Conservation (phyloP, 2,329 filamentous ascomycete genomes). For the Lachnellula cervina region DNA sequence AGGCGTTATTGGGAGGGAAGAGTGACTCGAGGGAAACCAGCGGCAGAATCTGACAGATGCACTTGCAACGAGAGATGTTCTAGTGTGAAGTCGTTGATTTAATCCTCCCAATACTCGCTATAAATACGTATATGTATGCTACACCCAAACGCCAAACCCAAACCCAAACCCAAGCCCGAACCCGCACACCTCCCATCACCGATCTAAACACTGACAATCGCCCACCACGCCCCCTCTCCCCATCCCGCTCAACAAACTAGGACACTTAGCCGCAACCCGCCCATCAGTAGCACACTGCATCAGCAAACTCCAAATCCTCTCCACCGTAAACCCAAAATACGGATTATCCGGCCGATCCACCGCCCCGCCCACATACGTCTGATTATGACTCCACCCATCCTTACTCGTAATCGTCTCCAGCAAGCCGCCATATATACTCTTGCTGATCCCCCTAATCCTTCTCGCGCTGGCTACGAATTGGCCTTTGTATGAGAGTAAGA, state of each 20-base stretch:
- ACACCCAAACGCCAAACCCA: background rate
- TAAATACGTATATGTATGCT: background rate
- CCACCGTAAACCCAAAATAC: slow-evolving; percentile 27
- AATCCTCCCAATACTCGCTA: no score
- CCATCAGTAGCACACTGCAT: slow-evolving; percentile 43
- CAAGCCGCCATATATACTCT: slow-evolving; percentile 19
- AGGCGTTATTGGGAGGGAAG: no score
- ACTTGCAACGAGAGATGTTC: no score
- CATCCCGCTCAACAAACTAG: slow-evolving; percentile 75
- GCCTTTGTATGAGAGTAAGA: slow-evolving; percentile 42
- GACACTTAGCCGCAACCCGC: slow-evolving; percentile 74
- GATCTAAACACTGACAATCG: slow-evolving; percentile 28
- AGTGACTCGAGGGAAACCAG: no score
- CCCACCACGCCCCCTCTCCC: slow-evolving; percentile 37
- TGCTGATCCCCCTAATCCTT: slow-evolving; percentile 36
- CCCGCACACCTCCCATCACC: background rate
- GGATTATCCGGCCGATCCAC: slow-evolving; percentile 22
- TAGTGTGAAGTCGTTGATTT: no score
- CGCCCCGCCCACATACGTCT: slow-evolving; percentile 2
- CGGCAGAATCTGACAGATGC: no score
- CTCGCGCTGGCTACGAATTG: slow-evolving; percentile 43
- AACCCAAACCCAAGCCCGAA: background rate
- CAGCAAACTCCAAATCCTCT: slow-evolving; percentile 26
- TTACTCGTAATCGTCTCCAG: slow-evolving; percentile 19
- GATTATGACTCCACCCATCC: slow-evolving; percentile 22